These are phyloP conservation scores for Vigna nakashimae DNA, from an alignment of 306 rosid species.

Conservation along the genomic window DNA sequence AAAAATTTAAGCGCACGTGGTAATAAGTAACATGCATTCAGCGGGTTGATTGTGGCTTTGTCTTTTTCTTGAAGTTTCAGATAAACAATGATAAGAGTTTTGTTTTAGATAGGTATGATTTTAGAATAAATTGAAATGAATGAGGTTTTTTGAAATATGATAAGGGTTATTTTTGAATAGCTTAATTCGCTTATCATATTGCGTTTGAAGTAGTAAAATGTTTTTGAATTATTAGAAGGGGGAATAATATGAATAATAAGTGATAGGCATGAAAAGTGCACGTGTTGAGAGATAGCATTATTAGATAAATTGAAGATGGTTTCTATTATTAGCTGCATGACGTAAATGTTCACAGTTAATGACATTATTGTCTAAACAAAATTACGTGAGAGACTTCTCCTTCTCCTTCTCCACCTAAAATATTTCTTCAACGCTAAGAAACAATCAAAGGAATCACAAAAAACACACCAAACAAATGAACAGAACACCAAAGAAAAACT, in stretches of 20 bases:
- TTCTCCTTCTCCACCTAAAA: slow-evolving; percentile 37
- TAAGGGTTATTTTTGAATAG: not conserved
- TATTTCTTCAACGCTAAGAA: slow-evolving; percentile 25
- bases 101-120: not conserved
- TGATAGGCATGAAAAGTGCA: not conserved
- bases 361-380: slow-evolving; percentile 29
- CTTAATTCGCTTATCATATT: not conserved
- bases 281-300: slow-evolving; percentile 26
- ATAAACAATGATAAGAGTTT: not conserved
- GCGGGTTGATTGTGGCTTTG: not conserved
- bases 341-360: slow-evolving; percentile 1
- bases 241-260: not conserved
- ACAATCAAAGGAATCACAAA: slow-evolving; percentile 15
- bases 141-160: no score
- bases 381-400: slow-evolving; percentile 34
- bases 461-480: slow-evolving; percentile 10
- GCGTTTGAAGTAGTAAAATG: not conserved
- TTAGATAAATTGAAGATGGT: slow-evolving; percentile 32
- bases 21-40: not conserved
- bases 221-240: not conserved
- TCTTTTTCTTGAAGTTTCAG: not conserved
- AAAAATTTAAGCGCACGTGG: no score
- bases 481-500: slow-evolving; percentile 15
- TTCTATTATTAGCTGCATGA: slow-evolving; percentile 39
- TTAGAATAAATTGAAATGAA: not conserved